Conservation (phyloP, 345 rosid genomes). For the Populus davidiana region DNA sequence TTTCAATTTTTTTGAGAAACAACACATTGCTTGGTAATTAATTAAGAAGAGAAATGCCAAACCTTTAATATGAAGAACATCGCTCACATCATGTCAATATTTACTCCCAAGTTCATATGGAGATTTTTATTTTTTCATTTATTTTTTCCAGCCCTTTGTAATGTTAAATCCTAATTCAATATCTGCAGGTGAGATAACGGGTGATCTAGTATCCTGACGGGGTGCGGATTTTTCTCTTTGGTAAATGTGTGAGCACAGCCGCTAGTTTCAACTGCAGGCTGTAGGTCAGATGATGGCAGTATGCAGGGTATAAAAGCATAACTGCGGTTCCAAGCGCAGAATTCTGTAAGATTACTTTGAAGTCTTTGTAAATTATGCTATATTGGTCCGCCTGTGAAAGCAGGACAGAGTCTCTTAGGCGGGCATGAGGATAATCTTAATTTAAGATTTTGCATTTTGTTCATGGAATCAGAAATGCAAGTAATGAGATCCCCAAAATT, state of each 20-base stretch:
- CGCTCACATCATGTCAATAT: background rate
- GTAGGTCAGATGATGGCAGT: background rate
- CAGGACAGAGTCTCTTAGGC: too few relatives aligned
- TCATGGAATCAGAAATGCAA: too few relatives aligned
- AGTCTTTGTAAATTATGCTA: background rate
- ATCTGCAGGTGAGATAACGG: conserved; percentile 10
- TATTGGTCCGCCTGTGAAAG: too few relatives aligned
- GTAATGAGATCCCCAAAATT: too few relatives aligned
- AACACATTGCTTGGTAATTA: too few relatives aligned
- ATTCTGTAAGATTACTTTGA: background rate
- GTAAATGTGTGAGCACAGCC: background rate
- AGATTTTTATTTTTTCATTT: too few relatives aligned
- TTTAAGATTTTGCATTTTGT: too few relatives aligned
- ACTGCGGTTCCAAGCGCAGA: background rate
- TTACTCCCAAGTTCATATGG: background rate
- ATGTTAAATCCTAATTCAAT: background rate
- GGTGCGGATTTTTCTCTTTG: background rate
- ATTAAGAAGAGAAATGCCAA: background rate
- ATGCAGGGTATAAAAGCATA: background rate
- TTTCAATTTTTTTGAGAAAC: too few relatives aligned
- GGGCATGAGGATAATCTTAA: too few relatives aligned
- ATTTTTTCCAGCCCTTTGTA: background rate
- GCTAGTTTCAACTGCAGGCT: background rate
- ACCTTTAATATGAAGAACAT: background rate
- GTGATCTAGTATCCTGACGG: conserved; percentile 9